Base-by-base conservation (phyloP, 1,284 basidiomycete species). In the Coniferiporia weirii region DNA sequence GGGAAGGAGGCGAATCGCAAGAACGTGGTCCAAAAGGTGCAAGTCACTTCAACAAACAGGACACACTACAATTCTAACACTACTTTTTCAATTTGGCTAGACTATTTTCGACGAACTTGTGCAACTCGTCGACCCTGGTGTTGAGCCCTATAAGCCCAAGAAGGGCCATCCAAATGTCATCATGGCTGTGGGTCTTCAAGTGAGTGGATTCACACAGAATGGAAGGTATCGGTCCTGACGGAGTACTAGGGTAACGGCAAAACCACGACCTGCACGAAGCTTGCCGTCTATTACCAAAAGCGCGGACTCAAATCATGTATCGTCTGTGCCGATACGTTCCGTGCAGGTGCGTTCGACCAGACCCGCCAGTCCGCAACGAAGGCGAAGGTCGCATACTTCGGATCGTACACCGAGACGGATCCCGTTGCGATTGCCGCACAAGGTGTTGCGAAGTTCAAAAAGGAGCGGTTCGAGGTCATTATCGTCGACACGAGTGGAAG, bases 281-380 rank as follows among this genome's bases (percentile, higher is more conserved):
- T 98, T 38, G 97, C 97, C 0, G 95, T 98, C 0, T 91, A 99
- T 76, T 99, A 98, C 74, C 94, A 97, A 72, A 91, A 94, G 69
- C 87, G 95, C 65, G 97, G 97, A 3, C 94, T 98, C 82, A 95
- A 95, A 71, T 92, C 95, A n/a, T 94, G 90, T 66, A 93, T 99
- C 52, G 97, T 99, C 66, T 99, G 97, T 69, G 97, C 97, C 27
- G 97, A 99, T 74, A 99, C 97, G 1, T 99, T 99, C 81, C 92
- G 97, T 76, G 97, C 97, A 4, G 97, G 97, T 64, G 97, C 97
- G 47, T 99, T 99, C 73, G 97, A 99, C 73, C 97, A 99, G 81
- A 99, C 88, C 65, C 91, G 91, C 70, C 86, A 90, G 74, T 93
- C 85, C 22, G 97, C 97, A 8, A 97, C 95, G 36, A 98, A 98